Base-by-base conservation (phyloP, 2,329 filamentous ascomycete genomes). In the Colletotrichum filicis region DNA sequence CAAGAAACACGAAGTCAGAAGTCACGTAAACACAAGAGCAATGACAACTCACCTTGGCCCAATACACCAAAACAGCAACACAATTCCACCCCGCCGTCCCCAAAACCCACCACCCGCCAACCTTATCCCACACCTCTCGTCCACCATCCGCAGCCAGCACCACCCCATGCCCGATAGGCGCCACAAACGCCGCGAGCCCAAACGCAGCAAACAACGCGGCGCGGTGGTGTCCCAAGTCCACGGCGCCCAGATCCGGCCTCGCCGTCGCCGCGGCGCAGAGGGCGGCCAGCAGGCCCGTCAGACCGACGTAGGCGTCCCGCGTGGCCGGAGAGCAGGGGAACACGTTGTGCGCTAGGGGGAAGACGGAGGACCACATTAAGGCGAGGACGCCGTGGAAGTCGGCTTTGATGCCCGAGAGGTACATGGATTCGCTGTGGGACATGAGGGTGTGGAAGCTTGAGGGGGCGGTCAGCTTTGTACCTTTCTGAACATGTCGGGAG, bases 361-460 rank as follows among this genome's bases (percentile, higher is more conserved):
- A 83, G 59, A 89, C 91, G 71, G 87, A 87, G 4, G 88, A 87
- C 88, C 89, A 92, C 80, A 92, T 92, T 71, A 92, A 79, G 7
- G 89, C 82, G 2, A 92, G 85, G 56, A 92, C 89, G 8, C 90
- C 90, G 56, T 90, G 85, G 75, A 91, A 90, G 77, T 92, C 91
- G 32, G 92, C 80, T 76, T 89, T 87, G 73, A 91, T 89, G 6
- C 89, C 89, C 71, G 88, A 84, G 12, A 81, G 81, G 49, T 85
- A 85, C 16, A 88, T 83, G 6, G 80, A 76, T 8, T 85, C 81
- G 63, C 86, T 89, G 75, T 92, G 90, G 68, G 87, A 88, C 74
- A 86, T 85, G 62, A 91, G 83, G 2, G 87, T 88, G 77, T 92
- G 90, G 75, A 88, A 92, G 6, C 87, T 88, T 26, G 12, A 35